Evolutionary conservation across 176 grass and related monocot species (phyloP), one percentile per base, ranked within the genome.

Genomic region (Luzula sylvatica): DNA sequence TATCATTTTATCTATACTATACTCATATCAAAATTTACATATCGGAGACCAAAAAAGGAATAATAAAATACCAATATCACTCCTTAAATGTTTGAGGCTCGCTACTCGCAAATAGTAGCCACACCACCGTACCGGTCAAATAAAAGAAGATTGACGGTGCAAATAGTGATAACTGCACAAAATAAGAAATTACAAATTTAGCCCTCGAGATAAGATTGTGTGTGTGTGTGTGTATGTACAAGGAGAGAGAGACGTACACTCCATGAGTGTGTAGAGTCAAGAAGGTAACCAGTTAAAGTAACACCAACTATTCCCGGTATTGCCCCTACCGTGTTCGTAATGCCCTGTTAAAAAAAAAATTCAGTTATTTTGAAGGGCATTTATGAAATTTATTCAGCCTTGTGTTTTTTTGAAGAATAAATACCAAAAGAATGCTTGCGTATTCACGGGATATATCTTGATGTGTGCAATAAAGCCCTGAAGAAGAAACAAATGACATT

Each of bases 371-470:
- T 5, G 42, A 64, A 49, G 16, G 42, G 43, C 29, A 20, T 15
- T 13, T 0, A 6, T 64, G 25, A 2, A n/a, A 20, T 48, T 63
- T 5, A 12, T 24, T 16, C 22, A 63, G 41, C 20, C 26, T 2
- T 20, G 20, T 64, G 20, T 22, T 14, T 19, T 45, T 46, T 20
- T 15, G 20, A 35, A 88, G 26, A 59, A 8, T 35, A 35, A 67
- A 71, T 82, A 98, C 85, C 75, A 98, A 54, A 61, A 98, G 85
- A 74, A 90, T 98, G 70, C 92, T 98, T 68, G 92, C 92, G 76
- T 98, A 87, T 75, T 90, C 78, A 45, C 68, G 81, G 20, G 92
- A 96, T 56, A 98, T 98, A 80, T 98, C 85, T 80, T 90, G 92
- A 74, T 96, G 92, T 2, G 85, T 90, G 63, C 92, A 96, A 82